These are phyloP conservation scores for Alternaria arborescens DNA, from an alignment of 2,329 filamentous ascomycete species.

Conservation along the genomic window DNA sequence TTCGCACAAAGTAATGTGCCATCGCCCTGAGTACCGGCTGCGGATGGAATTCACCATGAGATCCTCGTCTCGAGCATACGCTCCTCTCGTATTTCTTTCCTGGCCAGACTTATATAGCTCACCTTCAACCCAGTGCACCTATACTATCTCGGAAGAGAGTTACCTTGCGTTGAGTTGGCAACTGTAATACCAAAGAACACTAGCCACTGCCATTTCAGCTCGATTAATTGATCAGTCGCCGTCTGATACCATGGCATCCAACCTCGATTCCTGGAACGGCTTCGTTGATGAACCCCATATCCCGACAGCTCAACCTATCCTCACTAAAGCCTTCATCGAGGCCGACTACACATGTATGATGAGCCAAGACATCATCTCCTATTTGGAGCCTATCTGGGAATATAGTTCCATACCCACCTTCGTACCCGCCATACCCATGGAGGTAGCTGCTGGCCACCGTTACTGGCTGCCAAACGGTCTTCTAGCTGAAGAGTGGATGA, in stretches of 20 bases:
- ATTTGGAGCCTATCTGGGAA: background rate
- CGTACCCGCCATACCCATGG: background rate
- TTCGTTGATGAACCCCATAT: background rate
- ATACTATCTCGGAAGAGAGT: background rate
- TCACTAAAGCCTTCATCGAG: background rate
- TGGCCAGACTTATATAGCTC: background rate
- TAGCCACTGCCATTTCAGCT: background rate
- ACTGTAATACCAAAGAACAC: background rate
- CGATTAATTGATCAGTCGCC: background rate
- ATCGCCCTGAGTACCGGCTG: background rate
- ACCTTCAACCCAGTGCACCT: background rate
- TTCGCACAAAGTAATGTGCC: background rate
- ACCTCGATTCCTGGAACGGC: background rate
- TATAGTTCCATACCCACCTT: background rate
- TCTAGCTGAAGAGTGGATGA: conserved; percentile 11
- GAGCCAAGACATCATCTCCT: background rate
- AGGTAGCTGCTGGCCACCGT: conserved; percentile 9
- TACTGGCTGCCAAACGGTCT: conserved; percentile 8
- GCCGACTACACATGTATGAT: background rate
- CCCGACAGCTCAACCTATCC: background rate
- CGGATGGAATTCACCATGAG: background rate
- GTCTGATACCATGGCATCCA: background rate
- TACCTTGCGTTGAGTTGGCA: too few species aligned
- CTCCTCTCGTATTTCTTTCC: background rate
- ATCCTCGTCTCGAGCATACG: background rate